These are phyloP conservation scores for Curvularia lunata DNA, from an alignment of 2,329 filamentous ascomycete species.

Conservation along the genomic window DNA sequence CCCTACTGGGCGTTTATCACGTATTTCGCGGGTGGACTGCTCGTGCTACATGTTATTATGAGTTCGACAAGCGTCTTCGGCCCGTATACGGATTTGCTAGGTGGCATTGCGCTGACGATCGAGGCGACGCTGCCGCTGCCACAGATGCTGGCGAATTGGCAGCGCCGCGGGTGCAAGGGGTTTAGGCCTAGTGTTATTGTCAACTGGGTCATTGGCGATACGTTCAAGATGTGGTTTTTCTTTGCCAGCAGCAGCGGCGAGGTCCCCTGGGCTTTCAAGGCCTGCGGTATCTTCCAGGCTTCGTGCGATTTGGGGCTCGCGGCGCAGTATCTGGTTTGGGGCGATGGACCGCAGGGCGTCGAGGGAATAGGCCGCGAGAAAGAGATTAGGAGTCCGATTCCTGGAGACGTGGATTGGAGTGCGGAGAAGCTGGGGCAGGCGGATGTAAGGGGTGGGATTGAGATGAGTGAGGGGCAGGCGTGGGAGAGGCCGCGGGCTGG, in stretches of 20 bases:
- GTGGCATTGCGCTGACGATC: slow-evolving; percentile 76
- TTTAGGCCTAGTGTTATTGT: slow-evolving; percentile 77
- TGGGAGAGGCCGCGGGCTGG: slow-evolving; percentile 34
- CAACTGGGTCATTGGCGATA: slow-evolving; percentile 80
- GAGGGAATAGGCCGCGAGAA: slow-evolving; percentile 24
- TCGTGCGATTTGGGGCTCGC: slow-evolving; percentile 76
- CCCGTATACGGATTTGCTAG: slow-evolving; percentile 71
- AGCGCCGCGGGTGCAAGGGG: slow-evolving; percentile 73
- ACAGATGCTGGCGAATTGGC: slow-evolving; percentile 75
- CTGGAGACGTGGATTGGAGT: slow-evolving; percentile 23
- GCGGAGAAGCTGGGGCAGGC: slow-evolving; percentile 20
- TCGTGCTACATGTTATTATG: slow-evolving; percentile 71
- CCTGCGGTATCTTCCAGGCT: slow-evolving; percentile 82
- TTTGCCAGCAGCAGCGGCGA: slow-evolving; percentile 73
- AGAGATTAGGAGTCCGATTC: slow-evolving; percentile 33
- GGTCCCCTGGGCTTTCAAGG: slow-evolving; percentile 80
- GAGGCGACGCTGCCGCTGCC: slow-evolving; percentile 84
- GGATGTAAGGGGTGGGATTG: slow-evolving; percentile 21
- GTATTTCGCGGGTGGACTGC: slow-evolving; percentile 68
- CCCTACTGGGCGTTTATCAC: slow-evolving; percentile 82
- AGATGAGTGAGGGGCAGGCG: slow-evolving; percentile 24
- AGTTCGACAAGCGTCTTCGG: slow-evolving; percentile 65
- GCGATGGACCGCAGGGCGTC: slow-evolving; percentile 34
- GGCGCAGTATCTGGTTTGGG: slow-evolving; percentile 66
- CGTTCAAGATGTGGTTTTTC: slow-evolving; percentile 79